Evolutionary conservation across 768 basidiomycete genomes (phyloP), one percentile per base, ranked within the genome.

Genomic region (Hypsizygus marmoreus): DNA sequence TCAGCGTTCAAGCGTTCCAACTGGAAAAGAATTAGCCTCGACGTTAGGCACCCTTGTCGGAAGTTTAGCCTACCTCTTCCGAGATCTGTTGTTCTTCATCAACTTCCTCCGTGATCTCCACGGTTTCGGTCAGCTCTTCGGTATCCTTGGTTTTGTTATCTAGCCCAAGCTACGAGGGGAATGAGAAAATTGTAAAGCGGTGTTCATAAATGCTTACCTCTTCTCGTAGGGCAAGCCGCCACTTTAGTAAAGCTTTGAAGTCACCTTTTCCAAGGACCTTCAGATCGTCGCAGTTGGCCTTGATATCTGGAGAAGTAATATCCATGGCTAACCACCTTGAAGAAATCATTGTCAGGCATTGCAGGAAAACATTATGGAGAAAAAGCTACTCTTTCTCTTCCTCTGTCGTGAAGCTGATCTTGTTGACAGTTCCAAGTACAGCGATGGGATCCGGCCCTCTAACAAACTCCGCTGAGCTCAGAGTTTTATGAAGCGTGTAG

Each of bases 241-340:
- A 99, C 70, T 87, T 97, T 47, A 98, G 73, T 43, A 99, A 70
- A 7, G 78, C 60, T 65, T 97, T 98, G 74, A 99, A 99, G 61
- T 99, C 97, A 22, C 95, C 89, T 70, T 97, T 99, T 25, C 97
- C 97, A 25, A 99, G 72, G 4, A 99, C 97, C 64, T 95, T 97
- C 54, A 99, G 75, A 74, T 99, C 97, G 16, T 85, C 81, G 54
- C 86, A 88, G 63, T 90, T 92, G n/a, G 76, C 73, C 62, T 82
- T 80, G 51, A 98, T 72, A 42, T 98, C 95, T 0, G 73, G 62
- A 2, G 88, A 87, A 16, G 92, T 97, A 45, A 86, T 69, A 38
- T 80, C 76, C 39, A 86, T 68, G 40, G 71, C 72, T 24, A 88
- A 65, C 90, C 97, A 95, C 47, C 88, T 91, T 47, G 43, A 46